Conservation (phyloP, 371 early-diverging fungal genomes). For the Umbelopsis sp. region DNA sequence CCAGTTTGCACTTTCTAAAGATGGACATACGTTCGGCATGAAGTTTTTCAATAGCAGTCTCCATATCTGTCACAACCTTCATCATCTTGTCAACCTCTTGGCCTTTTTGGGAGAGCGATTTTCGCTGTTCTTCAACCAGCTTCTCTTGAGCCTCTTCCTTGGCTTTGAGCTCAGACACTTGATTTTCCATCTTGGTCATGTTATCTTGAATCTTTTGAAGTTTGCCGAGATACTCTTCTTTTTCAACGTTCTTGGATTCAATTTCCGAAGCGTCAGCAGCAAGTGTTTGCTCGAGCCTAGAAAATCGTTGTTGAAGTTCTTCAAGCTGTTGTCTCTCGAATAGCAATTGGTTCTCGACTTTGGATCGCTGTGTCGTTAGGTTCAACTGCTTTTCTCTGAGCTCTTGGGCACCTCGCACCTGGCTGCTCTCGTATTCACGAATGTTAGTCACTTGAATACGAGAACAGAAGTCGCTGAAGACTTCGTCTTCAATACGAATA, state of each 20-base stretch:
- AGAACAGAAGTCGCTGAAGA: slow-evolving; percentile 82
- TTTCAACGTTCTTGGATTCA: slow-evolving; percentile 38
- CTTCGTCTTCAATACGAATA: slow-evolving; percentile 66
- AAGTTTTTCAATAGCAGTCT: slow-evolving; percentile 75
- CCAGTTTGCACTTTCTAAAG: slow-evolving; percentile 88
- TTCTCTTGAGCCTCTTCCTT: slow-evolving; percentile 50
- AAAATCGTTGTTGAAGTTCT: slow-evolving; percentile 66
- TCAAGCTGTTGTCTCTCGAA: slow-evolving; percentile 80
- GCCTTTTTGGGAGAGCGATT: slow-evolving; percentile 59
- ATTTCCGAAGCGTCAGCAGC: slow-evolving; percentile 35
- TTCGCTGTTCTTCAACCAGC: slow-evolving; percentile 57
- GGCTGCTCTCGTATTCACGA: slow-evolving; percentile 85
- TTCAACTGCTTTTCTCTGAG: slow-evolving; percentile 72
- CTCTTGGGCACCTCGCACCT: slow-evolving; percentile 72
- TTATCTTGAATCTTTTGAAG: slow-evolving; percentile 39
- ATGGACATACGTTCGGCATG: slow-evolving; percentile 78
- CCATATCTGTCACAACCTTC: slow-evolving; percentile 68
- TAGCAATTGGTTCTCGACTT: slow-evolving; percentile 72
- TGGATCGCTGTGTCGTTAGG: slow-evolving; percentile 75
- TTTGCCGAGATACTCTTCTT: slow-evolving; percentile 43
- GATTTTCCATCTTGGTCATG: slow-evolving; percentile 34
- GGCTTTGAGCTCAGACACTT: slow-evolving; percentile 27
- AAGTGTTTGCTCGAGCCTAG: slow-evolving; percentile 48
- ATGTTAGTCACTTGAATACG: slow-evolving; percentile 72
- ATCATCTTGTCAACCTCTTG: slow-evolving; percentile 68